phyloP scores from a whole-genome alignment of 805 yeast genomes.

The Candida awuae region DNA sequence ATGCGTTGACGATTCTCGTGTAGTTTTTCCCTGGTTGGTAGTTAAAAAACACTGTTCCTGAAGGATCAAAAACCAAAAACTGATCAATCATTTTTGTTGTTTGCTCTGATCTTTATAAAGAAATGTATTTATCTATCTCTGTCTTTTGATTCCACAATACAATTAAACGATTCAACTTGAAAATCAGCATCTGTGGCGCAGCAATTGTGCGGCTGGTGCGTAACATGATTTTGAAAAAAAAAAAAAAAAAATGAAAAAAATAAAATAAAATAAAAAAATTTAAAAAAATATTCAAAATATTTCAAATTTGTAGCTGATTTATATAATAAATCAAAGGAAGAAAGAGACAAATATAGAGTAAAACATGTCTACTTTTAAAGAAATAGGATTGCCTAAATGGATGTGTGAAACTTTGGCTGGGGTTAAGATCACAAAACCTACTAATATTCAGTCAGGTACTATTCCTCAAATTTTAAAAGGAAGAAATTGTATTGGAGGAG shows the following conservation, averaged over 20 bases:
- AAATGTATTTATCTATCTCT: no score
- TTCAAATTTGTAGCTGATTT: not conserved
- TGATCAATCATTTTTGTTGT: slow-evolving; percentile 33
- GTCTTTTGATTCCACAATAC: no score
- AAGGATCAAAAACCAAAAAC: slow-evolving; percentile 40
- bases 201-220: no score
- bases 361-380: slow-evolving; percentile 15
- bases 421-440: slow-evolving; percentile 78
- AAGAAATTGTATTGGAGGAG: slow-evolving; percentile 94
- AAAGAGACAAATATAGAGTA: not conserved
- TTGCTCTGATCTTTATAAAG: not conserved
- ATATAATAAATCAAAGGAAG: not conserved
- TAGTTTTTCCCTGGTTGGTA: slow-evolving; percentile 33
- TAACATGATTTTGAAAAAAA: no score
- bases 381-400: slow-evolving; percentile 81
- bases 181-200: no score
- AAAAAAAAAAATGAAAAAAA: no score
- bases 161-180: no score
- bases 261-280: no score
- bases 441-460: slow-evolving; percentile 80
- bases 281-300: not conserved
- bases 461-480: slow-evolving; percentile 82
- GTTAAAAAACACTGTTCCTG: slow-evolving; percentile 47
- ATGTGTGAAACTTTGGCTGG: slow-evolving; percentile 68
- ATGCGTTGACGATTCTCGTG: slow-evolving; percentile 36